These are phyloP conservation scores for Mycena haematopus DNA, from an alignment of 768 basidiomycete species.

Conservation along the genomic window DNA sequence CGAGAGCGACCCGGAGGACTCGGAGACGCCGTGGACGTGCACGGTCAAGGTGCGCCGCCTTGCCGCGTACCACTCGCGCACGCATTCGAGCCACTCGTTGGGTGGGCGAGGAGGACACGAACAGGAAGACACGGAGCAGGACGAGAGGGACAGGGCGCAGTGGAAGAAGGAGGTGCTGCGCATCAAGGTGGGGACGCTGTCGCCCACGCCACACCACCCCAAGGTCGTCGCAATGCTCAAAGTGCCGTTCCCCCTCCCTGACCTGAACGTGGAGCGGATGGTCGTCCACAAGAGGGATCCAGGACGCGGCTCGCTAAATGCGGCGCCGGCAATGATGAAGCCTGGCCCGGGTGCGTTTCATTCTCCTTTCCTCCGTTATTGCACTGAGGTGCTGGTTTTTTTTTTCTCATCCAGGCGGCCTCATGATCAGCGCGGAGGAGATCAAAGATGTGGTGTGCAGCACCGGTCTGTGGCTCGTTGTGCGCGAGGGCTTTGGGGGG, in stretches of 20 bases:
- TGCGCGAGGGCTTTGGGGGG: conserved; percentile 92
- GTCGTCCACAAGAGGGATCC: conserved; percentile 56
- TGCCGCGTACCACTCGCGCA: conserved; percentile 29
- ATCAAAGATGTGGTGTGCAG: conserved; percentile 92
- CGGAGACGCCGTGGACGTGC: conserved; percentile 96
- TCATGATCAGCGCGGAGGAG: conserved; percentile 85
- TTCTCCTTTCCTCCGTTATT: not conserved
- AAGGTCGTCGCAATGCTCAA: conserved; percentile 92
- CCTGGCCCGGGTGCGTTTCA: conserved; percentile 5
- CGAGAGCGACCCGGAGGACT: conserved; percentile 94
- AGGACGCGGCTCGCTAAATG: conserved; percentile 4
- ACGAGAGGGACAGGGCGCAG: conserved; percentile 12
- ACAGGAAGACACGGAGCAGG: conserved; percentile 18
- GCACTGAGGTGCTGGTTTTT: not conserved
- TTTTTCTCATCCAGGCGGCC: conserved; percentile 41
- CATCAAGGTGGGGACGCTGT: conserved; percentile 82
- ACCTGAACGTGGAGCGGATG: conserved; percentile 74
- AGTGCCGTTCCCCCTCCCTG: conserved; percentile 87
- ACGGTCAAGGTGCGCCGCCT: conserved; percentile 69
- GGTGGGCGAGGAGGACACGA: not conserved
- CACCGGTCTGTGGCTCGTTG: conserved; percentile 90
- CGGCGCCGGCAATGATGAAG: not conserved
- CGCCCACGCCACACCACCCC: conserved; percentile 94
- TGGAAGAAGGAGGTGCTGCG: conserved; percentile 44
- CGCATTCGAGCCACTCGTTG: conserved; percentile 23